Evolutionary conservation across 2,329 filamentous ascomycete species (phyloP).

Genomic region (Epichloe uncinata): DNA sequence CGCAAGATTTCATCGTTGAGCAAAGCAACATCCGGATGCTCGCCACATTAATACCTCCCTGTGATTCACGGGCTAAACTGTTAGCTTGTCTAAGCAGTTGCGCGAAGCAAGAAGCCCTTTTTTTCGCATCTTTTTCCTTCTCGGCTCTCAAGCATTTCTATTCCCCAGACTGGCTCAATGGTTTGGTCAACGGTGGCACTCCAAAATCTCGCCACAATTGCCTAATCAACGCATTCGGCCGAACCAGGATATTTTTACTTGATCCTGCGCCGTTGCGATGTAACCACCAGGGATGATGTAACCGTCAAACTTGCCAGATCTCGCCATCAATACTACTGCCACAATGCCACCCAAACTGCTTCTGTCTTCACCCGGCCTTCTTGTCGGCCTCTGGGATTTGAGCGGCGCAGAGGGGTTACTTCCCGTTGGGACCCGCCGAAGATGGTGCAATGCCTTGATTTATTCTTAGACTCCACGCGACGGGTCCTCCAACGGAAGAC

Average conservation of each 20-base stretch:
- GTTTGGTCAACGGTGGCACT: not conserved
- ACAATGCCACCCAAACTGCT: slow-evolving; percentile 2
- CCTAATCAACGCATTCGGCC: slow-evolving; percentile 3
- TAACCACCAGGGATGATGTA: slow-evolving; percentile 12
- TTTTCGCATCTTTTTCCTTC: too few relatives aligned
- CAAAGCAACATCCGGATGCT: slow-evolving; percentile 16
- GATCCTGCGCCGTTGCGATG: slow-evolving; percentile 9
- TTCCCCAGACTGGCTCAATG: not conserved
- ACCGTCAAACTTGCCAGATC: slow-evolving; percentile 10
- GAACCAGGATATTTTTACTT: slow-evolving; percentile 9
- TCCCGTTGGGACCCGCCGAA: slow-evolving; percentile 10
- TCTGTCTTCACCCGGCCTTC: slow-evolving; percentile 3
- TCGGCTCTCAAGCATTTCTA: too few relatives aligned
- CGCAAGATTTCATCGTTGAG: slow-evolving; percentile 13
- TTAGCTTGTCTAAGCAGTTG: not conserved
- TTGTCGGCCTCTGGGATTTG: slow-evolving; percentile 5
- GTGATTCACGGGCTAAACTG: too few relatives aligned
- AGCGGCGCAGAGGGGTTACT: slow-evolving; percentile 8
- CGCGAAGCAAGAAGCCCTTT: too few relatives aligned
- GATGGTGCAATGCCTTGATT: slow-evolving; percentile 4
- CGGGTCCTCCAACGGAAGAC: not conserved
- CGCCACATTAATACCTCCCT: slow-evolving; percentile 8
- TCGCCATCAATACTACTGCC: slow-evolving; percentile 4
- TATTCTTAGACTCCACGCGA: slow-evolving; percentile 6
- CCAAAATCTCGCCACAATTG: not conserved